Percentiles rank a stretch among this genome's conserved stretches.
These are phyloP conservation scores for Penicillium italicum DNA, from an alignment of 2,329 filamentous ascomycete species.

Conservation along the genomic window DNA sequence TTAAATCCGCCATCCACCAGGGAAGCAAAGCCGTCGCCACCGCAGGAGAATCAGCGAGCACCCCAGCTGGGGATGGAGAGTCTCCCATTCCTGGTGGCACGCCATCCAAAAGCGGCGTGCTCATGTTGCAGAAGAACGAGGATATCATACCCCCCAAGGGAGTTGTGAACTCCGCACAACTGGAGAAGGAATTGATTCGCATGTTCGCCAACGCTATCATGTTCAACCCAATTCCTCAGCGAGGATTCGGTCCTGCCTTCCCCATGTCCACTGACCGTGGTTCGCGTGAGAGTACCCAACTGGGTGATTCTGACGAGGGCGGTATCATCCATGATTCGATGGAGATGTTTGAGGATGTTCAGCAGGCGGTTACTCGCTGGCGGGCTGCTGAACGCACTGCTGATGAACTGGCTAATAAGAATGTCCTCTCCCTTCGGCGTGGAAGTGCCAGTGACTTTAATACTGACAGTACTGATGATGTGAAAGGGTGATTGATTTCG, in stretches of 20 bases:
- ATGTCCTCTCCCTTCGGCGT: conserved; percentile 35
- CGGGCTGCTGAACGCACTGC: conserved; percentile 62
- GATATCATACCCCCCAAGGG: conserved; percentile 81
- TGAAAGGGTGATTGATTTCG: conserved; percentile 24
- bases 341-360: conserved; percentile 85
- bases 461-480: conserved; percentile 36
- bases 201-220: conserved; percentile 99
- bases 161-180: conserved; percentile 88
- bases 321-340: conserved; percentile 82
- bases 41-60: conserved; percentile 60
- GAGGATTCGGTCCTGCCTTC: conserved; percentile 64
- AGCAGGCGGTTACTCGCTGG: conserved; percentile 72
- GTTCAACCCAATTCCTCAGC: conserved; percentile 85
- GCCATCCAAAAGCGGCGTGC: conserved; percentile 41
- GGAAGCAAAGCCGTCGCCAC: conserved; percentile 45
- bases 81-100: conserved; percentile 36
- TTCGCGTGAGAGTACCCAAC: conserved; percentile 42
- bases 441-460: conserved; percentile 39
- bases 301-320: conserved; percentile 72
- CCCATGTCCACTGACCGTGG: conserved; percentile 45
- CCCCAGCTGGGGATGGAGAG: conserved; percentile 60
- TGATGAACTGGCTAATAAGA: conserved; percentile 39
- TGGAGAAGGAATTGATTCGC: conserved; percentile 88
- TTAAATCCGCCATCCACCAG: conserved; percentile 64
- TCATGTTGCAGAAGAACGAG: conserved; percentile 55